These are phyloP conservation scores for Claviceps arundinis DNA, from an alignment of 2,329 filamentous ascomycete species.

Conservation along the genomic window DNA sequence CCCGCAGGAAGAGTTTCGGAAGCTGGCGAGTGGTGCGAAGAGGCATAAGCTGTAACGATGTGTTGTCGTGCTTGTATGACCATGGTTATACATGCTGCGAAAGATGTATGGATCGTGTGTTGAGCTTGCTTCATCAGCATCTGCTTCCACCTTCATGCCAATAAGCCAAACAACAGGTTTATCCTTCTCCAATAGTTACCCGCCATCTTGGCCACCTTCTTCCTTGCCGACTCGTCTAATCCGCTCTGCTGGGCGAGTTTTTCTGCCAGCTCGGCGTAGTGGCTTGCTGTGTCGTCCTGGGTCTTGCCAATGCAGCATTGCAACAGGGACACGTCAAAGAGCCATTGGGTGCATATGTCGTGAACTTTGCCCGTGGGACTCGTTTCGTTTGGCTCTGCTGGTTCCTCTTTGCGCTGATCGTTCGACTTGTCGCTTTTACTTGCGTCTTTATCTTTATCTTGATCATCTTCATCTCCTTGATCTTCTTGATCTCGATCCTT, in stretches of 20 bases:
- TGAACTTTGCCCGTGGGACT: slow-evolving; percentile 15
- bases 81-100: too few species aligned
- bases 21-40: slow-evolving; percentile 78
- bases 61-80: background rate
- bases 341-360: slow-evolving; percentile 44
- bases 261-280: slow-evolving; percentile 31
- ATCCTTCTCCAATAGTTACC: slow-evolving; percentile 76
- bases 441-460: background rate
- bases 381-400: background rate
- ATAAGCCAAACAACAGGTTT: slow-evolving; percentile 65
- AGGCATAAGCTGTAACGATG: slow-evolving; percentile 66
- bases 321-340: slow-evolving; percentile 46
- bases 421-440: slow-evolving; percentile 3
- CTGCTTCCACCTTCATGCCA: slow-evolving; percentile 28
- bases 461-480: background rate
- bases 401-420: background rate
- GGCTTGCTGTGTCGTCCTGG: slow-evolving; percentile 11
- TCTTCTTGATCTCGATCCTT: background rate
- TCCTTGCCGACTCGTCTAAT: slow-evolving; percentile 33
- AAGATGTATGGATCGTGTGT: too few species aligned
- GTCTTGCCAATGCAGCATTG: slow-evolving; percentile 28
- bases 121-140: too few species aligned
- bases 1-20: slow-evolving; percentile 80
- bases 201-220: slow-evolving; percentile 48
- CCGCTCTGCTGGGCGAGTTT: slow-evolving; percentile 31